Conservation (phyloP, 2,329 filamentous ascomycete genomes). For the Fusarium pseudocircinatum region DNA sequence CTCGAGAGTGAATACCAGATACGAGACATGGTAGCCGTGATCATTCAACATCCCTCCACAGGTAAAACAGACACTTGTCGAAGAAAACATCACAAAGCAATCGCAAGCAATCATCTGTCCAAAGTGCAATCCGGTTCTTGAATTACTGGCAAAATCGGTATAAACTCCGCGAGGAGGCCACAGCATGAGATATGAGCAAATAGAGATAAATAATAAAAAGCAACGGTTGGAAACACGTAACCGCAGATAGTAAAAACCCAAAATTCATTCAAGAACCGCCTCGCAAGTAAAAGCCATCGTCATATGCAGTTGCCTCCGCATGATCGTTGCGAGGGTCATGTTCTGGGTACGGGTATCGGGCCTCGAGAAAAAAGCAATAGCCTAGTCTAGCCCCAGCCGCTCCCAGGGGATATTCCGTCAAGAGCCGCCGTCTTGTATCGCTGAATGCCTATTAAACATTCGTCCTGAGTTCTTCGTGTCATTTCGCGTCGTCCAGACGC, state of each 20-base stretch:
- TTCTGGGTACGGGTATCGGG: conserved; percentile 11
- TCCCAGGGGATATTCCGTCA: conserved; percentile 37
- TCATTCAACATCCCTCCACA: background rate
- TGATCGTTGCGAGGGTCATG: conserved; percentile 21
- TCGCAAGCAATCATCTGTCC: conserved; percentile 8
- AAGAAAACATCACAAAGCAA: background rate
- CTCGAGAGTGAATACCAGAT: background rate
- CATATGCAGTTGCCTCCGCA: conserved; percentile 40
- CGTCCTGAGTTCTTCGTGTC: conserved; percentile 40
- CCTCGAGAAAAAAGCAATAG: conserved; percentile 16
- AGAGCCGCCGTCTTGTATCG: conserved; percentile 42
- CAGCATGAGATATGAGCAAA: conserved; percentile 35
- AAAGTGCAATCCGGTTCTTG: conserved; percentile 39
- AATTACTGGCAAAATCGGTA: conserved; percentile 45
- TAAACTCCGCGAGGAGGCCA: conserved; percentile 42
- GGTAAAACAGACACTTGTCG: background rate
- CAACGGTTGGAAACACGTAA: conserved; percentile 27
- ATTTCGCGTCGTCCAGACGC: conserved; percentile 39
- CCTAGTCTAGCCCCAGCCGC: conserved; percentile 22
- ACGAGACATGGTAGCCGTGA: background rate
- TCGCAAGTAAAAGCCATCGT: conserved; percentile 41
- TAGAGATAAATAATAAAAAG: conserved; percentile 34
- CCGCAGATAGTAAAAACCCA: conserved; percentile 39
- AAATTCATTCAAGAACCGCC: conserved; percentile 45
- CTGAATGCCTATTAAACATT: conserved; percentile 36